phyloP scores from a whole-genome alignment of 257 asterid genomes.

The Cynanchum wilfordii region DNA sequence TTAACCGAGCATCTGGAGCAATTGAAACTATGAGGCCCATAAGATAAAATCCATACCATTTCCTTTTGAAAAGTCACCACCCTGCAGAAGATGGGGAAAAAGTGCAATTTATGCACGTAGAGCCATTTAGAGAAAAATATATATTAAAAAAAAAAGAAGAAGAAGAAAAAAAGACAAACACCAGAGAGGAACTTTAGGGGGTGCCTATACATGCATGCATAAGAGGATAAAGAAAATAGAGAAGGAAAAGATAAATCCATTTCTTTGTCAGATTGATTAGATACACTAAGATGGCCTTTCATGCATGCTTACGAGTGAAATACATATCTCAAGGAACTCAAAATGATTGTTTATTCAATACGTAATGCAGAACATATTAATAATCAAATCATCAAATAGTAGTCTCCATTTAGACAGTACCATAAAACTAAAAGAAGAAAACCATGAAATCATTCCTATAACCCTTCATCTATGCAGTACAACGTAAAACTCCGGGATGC shows the following conservation, averaged over 20 bases:
- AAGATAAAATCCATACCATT: slow-evolving; percentile 74
- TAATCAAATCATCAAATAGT: neutral
- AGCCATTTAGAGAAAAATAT: neutral
- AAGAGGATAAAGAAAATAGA: neutral
- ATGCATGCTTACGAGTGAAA: neutral
- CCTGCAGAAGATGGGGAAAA: slow-evolving; percentile 44
- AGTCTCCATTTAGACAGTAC: neutral
- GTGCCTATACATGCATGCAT: neutral
- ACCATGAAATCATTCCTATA: neutral
- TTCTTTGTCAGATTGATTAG: neutral
- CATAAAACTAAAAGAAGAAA: neutral
- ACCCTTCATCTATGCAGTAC: neutral
- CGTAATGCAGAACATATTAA: neutral
- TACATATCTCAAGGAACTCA: neutral
- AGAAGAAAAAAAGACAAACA: no score
- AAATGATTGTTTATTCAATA: neutral
- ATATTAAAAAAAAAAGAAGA: no score
- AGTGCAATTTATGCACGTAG: neutral
- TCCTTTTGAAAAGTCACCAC: slow-evolving; percentile 96
- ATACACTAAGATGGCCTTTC: neutral
- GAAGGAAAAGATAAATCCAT: neutral
- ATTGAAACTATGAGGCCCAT: slow-evolving; percentile 57
- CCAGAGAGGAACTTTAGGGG: neutral
- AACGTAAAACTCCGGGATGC: neutral
- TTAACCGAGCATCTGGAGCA: slow-evolving; percentile 51